Conservation (phyloP, 2,329 filamentous ascomycete genomes). For the Setomelanomma holmii region DNA sequence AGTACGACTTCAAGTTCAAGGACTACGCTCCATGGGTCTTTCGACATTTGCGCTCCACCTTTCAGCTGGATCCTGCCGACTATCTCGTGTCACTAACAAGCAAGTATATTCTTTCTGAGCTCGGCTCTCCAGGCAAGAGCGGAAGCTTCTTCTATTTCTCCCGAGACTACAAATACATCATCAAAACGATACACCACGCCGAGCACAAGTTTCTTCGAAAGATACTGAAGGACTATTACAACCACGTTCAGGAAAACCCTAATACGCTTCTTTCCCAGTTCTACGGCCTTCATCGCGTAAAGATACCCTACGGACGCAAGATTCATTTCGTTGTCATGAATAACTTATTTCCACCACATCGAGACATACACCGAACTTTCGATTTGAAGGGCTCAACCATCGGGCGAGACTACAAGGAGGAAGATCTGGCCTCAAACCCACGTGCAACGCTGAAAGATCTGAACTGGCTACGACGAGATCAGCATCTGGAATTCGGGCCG, state of each 20-base stretch:
- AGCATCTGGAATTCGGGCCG: slow-evolving; percentile 86
- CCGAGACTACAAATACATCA: slow-evolving; percentile 99
- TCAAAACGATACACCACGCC: slow-evolving; percentile 97
- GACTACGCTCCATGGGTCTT: slow-evolving; percentile 99
- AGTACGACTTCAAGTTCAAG: slow-evolving; percentile 99
- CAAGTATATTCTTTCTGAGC: slow-evolving; percentile 97
- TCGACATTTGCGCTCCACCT: slow-evolving; percentile 84
- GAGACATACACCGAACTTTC: slow-evolving; percentile 96
- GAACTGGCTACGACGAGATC: slow-evolving; percentile 89
- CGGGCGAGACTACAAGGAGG: slow-evolving; percentile 88
- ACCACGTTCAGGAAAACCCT: slow-evolving; percentile 89
- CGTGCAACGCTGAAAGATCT: slow-evolving; percentile 94
- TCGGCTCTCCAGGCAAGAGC: slow-evolving; percentile 96
- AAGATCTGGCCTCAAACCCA: slow-evolving; percentile 86
- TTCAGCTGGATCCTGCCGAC: slow-evolving; percentile 92
- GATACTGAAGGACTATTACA: slow-evolving; percentile 89
- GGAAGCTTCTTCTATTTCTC: slow-evolving; percentile 99
- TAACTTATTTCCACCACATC: slow-evolving; percentile 95
- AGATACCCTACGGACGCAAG: slow-evolving; percentile 97
- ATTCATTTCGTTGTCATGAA: slow-evolving; percentile 99
- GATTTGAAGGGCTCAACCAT: slow-evolving; percentile 97
- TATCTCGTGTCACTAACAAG: slow-evolving; percentile 98
- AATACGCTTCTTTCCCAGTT: slow-evolving; percentile 98
- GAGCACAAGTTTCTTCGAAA: slow-evolving; percentile 89
- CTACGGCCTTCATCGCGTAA: slow-evolving; percentile 95